Evolutionary conservation across 225 moss, liverwort and hornwort genomes (phyloP).

Genomic region (Thuidium tamariscinum): DNA sequence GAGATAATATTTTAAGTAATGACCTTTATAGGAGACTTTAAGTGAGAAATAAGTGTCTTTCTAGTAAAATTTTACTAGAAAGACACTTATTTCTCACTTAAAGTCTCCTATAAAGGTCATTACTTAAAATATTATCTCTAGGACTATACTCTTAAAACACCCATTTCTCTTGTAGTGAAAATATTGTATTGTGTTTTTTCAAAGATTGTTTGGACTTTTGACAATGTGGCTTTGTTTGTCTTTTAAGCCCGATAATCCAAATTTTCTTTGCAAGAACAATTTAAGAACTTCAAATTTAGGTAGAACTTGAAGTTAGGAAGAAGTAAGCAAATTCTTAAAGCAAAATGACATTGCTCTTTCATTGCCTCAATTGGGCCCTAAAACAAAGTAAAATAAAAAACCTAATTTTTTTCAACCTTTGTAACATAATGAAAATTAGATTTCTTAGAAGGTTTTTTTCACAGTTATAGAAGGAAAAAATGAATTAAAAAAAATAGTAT

Average conservation of each 20-base stretch:
- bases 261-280: neutral
- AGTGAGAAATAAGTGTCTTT: too few species aligned
- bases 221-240: neutral
- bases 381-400: neutral
- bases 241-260: neutral
- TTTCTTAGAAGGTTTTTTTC: fast-evolving
- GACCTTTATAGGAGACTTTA: too few species aligned
- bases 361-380: fast-evolving
- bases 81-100: too few species aligned
- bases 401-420: neutral
- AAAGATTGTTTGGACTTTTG: neutral
- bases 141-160: too few species aligned
- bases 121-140: too few species aligned
- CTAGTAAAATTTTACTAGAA: too few species aligned
- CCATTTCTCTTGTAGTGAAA: too few species aligned
- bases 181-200: too few species aligned
- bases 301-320: neutral
- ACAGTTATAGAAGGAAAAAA: neutral
- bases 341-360: fast-evolving
- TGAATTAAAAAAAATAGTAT: too few species aligned
- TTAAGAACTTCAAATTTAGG: neutral
- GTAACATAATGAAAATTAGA: neutral
- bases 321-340: neutral
- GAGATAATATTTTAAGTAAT: too few species aligned
- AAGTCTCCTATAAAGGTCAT: too few species aligned